These are phyloP conservation scores for Euryodendron excelsum DNA, from an alignment of 148 eudicot genomes.

Conservation along the genomic window DNA sequence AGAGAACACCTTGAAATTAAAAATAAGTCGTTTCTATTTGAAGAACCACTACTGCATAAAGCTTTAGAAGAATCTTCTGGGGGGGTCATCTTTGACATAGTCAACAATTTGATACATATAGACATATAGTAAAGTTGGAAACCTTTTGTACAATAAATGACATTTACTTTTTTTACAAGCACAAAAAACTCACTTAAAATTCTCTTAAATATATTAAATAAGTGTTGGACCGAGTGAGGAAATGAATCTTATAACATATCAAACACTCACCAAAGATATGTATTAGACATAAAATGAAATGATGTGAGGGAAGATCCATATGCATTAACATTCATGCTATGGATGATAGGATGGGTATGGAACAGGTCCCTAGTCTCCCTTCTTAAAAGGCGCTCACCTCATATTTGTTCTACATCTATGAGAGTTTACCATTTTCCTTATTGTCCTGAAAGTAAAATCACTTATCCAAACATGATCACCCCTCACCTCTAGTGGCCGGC, in stretches of 20 bases:
- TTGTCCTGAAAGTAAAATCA: neutral
- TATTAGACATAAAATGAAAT: neutral
- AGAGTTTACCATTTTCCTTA: neutral
- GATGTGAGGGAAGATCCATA: neutral
- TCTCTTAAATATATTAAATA: no score
- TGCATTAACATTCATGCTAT: no score
- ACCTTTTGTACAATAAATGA: no score
- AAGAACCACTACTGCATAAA: neutral
- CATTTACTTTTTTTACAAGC: no score
- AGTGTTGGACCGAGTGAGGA: neutral
- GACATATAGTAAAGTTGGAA: no score
- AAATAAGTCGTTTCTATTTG: neutral
- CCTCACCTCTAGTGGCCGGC: no score
- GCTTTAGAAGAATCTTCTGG: neutral
- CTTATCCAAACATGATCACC: neutral
- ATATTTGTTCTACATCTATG: no score
- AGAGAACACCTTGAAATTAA: neutral
- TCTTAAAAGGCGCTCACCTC: no score
- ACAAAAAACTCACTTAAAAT: no score
- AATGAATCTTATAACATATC: no score
- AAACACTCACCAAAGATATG: no score
- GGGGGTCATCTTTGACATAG: neutral
- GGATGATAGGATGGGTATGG: neutral
- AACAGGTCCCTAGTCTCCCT: neutral
- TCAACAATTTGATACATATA: no score